Conservation (phyloP, 345 rosid species). For the Orychophragmus violaceus region DNA sequence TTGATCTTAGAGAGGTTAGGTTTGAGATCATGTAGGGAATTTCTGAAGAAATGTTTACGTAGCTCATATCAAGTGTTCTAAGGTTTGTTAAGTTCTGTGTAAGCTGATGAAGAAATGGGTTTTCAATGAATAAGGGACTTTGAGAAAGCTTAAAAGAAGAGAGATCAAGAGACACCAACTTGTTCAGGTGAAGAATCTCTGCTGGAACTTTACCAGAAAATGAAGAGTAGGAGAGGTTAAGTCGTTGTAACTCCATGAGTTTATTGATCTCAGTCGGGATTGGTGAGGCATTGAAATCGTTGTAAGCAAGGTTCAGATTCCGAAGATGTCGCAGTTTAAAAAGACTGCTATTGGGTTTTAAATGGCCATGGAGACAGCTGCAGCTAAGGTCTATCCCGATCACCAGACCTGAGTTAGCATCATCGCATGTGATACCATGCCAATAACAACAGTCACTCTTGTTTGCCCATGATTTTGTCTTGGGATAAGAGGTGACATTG, state of each 20-base stretch:
- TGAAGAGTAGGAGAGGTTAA: neutral
- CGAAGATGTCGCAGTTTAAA: conserved; percentile 1
- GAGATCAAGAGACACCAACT: conserved; percentile 12
- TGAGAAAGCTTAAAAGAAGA: neutral
- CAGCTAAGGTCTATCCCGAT: too few relatives aligned
- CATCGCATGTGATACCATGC: conserved; percentile 4
- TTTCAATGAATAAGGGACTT: neutral
- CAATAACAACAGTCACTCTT: conserved; percentile 16
- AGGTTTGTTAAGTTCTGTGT: neutral
- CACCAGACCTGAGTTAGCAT: neutral
- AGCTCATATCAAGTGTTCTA: neutral
- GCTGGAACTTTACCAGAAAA: neutral
- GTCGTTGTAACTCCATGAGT: neutral
- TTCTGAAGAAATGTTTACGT: neutral
- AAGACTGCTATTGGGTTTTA: neutral
- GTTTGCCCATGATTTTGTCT: neutral
- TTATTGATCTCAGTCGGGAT: neutral
- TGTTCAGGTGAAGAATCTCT: neutral
- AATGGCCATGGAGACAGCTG: neutral
- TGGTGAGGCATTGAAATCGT: conserved; percentile 1
- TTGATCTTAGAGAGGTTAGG: neutral
- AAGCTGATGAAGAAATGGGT: neutral
- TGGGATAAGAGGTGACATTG: neutral
- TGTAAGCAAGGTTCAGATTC: conserved; percentile 23
- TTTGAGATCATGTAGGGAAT: neutral